Base-by-base conservation (phyloP, 1,284 basidiomycete species). In the Leccinum fallax region DNA sequence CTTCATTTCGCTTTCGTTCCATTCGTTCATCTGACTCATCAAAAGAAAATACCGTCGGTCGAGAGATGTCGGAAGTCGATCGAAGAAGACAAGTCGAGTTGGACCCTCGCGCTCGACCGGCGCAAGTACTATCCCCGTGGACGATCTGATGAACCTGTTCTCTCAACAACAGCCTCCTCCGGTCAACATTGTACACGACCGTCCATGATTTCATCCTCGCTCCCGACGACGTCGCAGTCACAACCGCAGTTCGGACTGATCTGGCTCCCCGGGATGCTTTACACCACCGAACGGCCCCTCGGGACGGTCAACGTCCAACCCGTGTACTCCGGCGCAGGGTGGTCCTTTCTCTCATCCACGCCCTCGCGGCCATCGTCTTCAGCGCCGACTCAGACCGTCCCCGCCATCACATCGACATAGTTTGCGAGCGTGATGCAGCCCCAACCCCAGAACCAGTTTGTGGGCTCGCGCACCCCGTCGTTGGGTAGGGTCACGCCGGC, bases 131-230 rank as follows among this genome's bases (percentile, higher is more conserved):
- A 74, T 65, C 60, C 69, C 71, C 16, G 65, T 79, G 21, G 81
- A 86, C 69, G 90, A 93, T 60, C 79, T 93, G 4, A 82, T 81
- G 57, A 81, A 79, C 34, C 70, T 92, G 3, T 89, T 90, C 55
- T 76, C 78, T 57, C 68, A 74, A 28, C 65, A 76, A 61, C 65
- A 76, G 60, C 48, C 67, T 34, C 69, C 71, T 19, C 53, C 65
- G 3, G 55, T 73, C 58, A 69, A 72, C 28, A 53, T 60, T n/a
- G 58, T 66, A 69, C 74, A 0, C 76, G 63, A 63, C 69, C 67
- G 28, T 58, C 65, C 5, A 21, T 54, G 7, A 21, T 63, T 11
- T 61, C 65, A 10, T 67, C 71, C 1, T 59, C 71, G 7, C 51
- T 71, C 54, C 60, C 65, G 2, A 61, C 58, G 1, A 34, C 59